Conservation (phyloP, 2,329 filamentous ascomycete genomes). For the Pseudocercospora cruenta region DNA sequence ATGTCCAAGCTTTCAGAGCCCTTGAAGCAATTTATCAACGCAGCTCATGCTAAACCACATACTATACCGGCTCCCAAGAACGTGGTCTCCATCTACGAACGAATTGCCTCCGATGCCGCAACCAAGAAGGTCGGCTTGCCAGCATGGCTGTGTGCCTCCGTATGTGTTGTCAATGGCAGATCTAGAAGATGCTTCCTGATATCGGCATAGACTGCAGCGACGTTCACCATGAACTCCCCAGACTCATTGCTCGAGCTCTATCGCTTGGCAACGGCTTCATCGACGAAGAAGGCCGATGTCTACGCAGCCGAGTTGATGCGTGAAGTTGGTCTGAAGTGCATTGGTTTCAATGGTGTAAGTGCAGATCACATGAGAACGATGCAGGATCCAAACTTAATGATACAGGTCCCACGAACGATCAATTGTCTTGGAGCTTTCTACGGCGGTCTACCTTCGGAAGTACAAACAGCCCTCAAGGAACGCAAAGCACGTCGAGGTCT, state of each 20-base stretch:
- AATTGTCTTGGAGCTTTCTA: slow-evolving; percentile 78
- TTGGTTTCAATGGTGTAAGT: slow-evolving; percentile 72
- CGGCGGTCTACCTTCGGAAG: slow-evolving; percentile 60
- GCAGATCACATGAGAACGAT: not conserved
- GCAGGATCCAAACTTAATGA: not conserved
- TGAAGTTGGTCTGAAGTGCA: slow-evolving; percentile 75
- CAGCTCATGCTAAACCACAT: slow-evolving; percentile 67
- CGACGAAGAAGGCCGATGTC: slow-evolving; percentile 37
- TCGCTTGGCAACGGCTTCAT: slow-evolving; percentile 43
- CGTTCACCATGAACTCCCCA: slow-evolving; percentile 85
- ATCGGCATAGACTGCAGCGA: slow-evolving; percentile 69
- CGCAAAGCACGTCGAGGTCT: slow-evolving; percentile 42
- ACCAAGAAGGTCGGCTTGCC: slow-evolving; percentile 64
- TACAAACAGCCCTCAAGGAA: slow-evolving; percentile 54
- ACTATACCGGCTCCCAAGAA: slow-evolving; percentile 66
- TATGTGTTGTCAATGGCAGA: slow-evolving; percentile 38
- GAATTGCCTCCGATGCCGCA: slow-evolving; percentile 65
- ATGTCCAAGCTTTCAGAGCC: slow-evolving; percentile 75
- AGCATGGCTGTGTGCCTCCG: slow-evolving; percentile 70
- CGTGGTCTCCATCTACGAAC: slow-evolving; percentile 66
- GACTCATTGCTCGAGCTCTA: slow-evolving; percentile 70
- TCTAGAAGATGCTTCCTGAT: not conserved
- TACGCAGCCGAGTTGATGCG: slow-evolving; percentile 71
- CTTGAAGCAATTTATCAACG: slow-evolving; percentile 75
- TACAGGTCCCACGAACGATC: slow-evolving; percentile 75